Evolutionary conservation across 495 filamentous ascomycete species (phyloP).

Genomic region (Monascus purpureus): DNA sequence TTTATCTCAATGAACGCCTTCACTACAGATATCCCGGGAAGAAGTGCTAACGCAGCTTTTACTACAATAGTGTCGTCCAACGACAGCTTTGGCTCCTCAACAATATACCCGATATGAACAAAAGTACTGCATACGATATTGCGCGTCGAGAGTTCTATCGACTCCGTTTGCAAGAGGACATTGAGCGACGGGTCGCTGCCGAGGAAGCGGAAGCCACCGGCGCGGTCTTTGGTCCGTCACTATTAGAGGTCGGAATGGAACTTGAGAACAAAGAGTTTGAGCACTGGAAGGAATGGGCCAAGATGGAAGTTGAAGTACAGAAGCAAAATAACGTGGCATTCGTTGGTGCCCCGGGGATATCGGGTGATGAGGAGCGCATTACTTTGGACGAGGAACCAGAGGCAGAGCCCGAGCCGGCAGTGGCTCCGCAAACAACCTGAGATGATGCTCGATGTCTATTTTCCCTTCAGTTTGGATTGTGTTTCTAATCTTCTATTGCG

Average conservation of each 20-base stretch:
- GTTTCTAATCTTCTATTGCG: too few species aligned
- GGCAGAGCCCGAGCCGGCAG: background rate
- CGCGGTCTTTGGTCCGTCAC: conserved; percentile 68
- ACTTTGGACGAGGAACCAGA: conserved; percentile 3
- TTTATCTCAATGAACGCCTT: background rate
- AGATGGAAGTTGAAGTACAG: conserved; percentile 27
- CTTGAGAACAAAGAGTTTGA: conserved; percentile 69
- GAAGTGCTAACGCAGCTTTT: too few species aligned
- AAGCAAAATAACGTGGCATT: conserved; percentile 18
- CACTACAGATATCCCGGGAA: background rate
- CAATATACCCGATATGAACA: conserved; percentile 42
- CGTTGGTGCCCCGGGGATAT: conserved; percentile 19
- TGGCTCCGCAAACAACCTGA: too few species aligned
- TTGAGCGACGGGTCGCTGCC: conserved; percentile 66
- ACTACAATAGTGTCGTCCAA: conserved; percentile 66
- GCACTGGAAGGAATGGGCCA: conserved; percentile 72
- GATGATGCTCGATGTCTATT: too few species aligned
- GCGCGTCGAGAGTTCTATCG: conserved; percentile 85
- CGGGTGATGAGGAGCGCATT: conserved; percentile 6
- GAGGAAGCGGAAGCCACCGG: conserved; percentile 82
- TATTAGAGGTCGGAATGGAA: conserved; percentile 62
- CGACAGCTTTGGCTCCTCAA: conserved; percentile 76
- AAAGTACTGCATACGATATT: conserved; percentile 65
- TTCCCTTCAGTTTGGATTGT: too few species aligned
- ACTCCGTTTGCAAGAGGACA: conserved; percentile 65